Base-by-base conservation (phyloP, 1,139 yeast species). In the Hanseniaspora sp. region DNA sequence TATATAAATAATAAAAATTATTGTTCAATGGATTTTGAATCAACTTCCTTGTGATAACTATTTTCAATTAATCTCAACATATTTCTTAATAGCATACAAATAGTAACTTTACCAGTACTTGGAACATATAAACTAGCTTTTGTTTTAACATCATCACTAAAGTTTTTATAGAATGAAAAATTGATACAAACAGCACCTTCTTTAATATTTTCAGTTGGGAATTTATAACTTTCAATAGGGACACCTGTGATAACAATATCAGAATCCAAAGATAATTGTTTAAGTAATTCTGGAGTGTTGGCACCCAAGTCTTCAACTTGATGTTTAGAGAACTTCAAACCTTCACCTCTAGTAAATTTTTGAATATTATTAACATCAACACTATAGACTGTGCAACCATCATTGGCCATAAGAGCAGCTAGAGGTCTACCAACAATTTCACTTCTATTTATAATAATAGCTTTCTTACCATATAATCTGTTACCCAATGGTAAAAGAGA, bases 351-450 rank as follows among this genome's bases (percentile, higher is more conserved):
- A 9, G 96, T 90, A 69, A 86, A 92, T 66, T 82, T 82, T 68
- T 92, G 97, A 58, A 87, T 81, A 59, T 88, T 86, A 62, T 85
- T 82, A 52, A 92, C 72, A 65, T 92, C 98, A 5, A 82, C 90
- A 1, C 97, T 88, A 67, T 85, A 92, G 1, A 92, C 98, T 1
- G 83, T 84, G 30, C 98, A 98, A 58, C 98, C 98, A 64, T 92
- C 98, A 63, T 92, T 92, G 30, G 98, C 98, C 60, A 94, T 72
- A 44, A 92, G 71, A 0, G 98, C 97, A 35, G 98, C 98, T 59
- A 92, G 73, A 1, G 98, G 98, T 61, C 98, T 80, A 7, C 98
- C 98, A 23, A 92, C 98, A 62, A 92, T 90, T 69, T 92, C 98
- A 11, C 95, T 84, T 63, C 98, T 77, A 71, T 92, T 92, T 52